Evolutionary conservation across 768 basidiomycete genomes (phyloP), one percentile per base, ranked within the genome.

Genomic region (Amanita rubescens): DNA sequence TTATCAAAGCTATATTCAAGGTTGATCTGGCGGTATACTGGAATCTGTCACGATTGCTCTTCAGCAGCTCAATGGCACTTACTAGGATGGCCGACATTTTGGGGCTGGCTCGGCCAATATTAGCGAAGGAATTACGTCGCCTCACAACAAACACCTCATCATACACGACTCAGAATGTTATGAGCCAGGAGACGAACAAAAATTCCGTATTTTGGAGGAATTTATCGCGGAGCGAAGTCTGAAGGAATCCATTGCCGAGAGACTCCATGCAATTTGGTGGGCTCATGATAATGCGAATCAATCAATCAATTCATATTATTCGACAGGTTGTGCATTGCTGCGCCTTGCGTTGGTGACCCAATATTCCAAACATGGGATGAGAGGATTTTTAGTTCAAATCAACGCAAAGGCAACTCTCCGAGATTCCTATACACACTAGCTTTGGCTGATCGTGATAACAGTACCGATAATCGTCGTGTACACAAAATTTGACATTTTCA

Each of bases 391-490:
- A 0, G 27, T 6, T 44, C 27, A 14, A 27, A 44, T 25, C 25
- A 12, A 5, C 15, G 27, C 8, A 44, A 44, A 44, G 43, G 43
- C 24, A 12, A 30, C 14, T 44, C 10, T n/a, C 22, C 2, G 9
- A 30, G 27, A 30, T 12, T 7, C 14, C 20, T 20, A 44, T 24
- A 7, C 24, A 44, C 41, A 42, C 4, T 37, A 2, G 4, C n/a
- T 1, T 15, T 15, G n/a, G 19, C 39, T 41, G 6, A 41, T 3
- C 19, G 3, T 19, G 7, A 11, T 19, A 15, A 19, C 42, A 22
- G 58, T 66, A 39, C 66, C 68, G 11, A 47, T 68, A 48, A 61
- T 69, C 38, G 60, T 59, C 25, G 62, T 69, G 11, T 67, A 68
- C 57, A 69, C 67, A 12, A 67, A 69, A 49, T 69, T 63, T 35